These are phyloP conservation scores for Globisporangium lucens DNA, from an alignment of 352 stramenopile genomes.

Conservation along the genomic window DNA sequence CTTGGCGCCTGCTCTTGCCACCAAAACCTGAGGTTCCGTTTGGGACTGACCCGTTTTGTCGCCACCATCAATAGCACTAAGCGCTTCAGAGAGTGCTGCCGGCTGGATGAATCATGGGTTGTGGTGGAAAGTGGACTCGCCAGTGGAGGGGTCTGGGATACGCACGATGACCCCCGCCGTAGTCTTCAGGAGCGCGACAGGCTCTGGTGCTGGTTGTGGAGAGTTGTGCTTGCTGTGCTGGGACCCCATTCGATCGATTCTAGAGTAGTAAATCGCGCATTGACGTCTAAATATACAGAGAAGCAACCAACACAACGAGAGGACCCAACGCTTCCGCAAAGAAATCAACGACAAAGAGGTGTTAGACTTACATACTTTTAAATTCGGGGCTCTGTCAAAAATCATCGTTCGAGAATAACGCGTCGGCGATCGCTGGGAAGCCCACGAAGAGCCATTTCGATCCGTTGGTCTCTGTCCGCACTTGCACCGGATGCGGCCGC, in stretches of 20 bases:
- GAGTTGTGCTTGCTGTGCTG: constrained; percentile 27
- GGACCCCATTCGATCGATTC: constrained; percentile 26
- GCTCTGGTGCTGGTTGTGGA: constrained; percentile 27
- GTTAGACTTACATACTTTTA: constrained; percentile 11
- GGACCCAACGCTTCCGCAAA: neutral
- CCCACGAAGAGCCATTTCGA: constrained; percentile 61
- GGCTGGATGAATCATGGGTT: constrained; percentile 31
- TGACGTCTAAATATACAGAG: constrained; percentile 15
- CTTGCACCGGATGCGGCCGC: constrained; percentile 61
- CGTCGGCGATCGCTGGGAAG: constrained; percentile 49
- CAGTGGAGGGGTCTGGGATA: constrained; percentile 21
- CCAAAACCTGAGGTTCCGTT: constrained; percentile 20
- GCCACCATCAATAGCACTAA: constrained; percentile 11
- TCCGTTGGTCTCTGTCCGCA: constrained; percentile 41
- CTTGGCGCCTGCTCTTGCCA: constrained; percentile 32
- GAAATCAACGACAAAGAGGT: neutral
- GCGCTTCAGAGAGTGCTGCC: constrained; percentile 6
- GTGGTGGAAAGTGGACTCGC: constrained; percentile 40
- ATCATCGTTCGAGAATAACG: constrained; percentile 70
- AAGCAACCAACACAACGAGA: neutral
- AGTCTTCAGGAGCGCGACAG: constrained; percentile 41
- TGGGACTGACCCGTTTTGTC: neutral
- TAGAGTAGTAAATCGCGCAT: neutral
- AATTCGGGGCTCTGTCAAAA: constrained; percentile 44
- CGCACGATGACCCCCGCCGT: constrained; percentile 52